Evolutionary conservation across 225 moss, liverwort and hornwort genomes (phyloP).

Genomic region (Asterella californica): DNA sequence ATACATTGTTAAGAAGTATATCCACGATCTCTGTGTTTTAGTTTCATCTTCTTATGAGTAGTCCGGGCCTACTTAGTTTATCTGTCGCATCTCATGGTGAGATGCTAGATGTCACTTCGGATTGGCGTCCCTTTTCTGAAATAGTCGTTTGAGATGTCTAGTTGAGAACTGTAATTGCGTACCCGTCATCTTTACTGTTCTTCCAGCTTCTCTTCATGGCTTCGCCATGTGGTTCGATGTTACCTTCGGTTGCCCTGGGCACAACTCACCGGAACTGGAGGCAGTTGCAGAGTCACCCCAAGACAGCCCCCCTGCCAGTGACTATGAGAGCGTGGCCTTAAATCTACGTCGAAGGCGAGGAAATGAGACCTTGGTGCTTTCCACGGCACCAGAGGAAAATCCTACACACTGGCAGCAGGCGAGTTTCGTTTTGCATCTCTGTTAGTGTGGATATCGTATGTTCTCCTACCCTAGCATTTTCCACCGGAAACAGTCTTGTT

Average conservation of each 20-base stretch:
- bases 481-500: not conserved
- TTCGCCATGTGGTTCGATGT: constrained; percentile 98
- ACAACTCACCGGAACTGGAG: constrained; percentile 32
- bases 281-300: constrained; percentile 41
- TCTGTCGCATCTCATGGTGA: no score
- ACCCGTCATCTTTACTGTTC: not conserved
- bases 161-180: not conserved
- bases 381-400: constrained; percentile 86
- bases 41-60: no score
- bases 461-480: not conserved
- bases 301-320: constrained; percentile 51
- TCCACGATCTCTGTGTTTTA: no score
- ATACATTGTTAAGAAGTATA: no score
- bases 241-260: constrained; percentile 54
- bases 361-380: constrained; percentile 61
- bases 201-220: constrained; percentile 81
- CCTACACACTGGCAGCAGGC: constrained; percentile 98
- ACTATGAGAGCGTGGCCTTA: constrained; percentile 36
- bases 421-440: not conserved
- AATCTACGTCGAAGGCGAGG: constrained; percentile 36
- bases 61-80: no score
- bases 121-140: not conserved
- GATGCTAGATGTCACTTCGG: no score
- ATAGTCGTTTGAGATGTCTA: not conserved
- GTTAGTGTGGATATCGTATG: not conserved